Evolutionary conservation across 2,329 filamentous ascomycete genomes (phyloP), one percentile per base, ranked within the genome.

Genomic region (Fusarium abutilonis): DNA sequence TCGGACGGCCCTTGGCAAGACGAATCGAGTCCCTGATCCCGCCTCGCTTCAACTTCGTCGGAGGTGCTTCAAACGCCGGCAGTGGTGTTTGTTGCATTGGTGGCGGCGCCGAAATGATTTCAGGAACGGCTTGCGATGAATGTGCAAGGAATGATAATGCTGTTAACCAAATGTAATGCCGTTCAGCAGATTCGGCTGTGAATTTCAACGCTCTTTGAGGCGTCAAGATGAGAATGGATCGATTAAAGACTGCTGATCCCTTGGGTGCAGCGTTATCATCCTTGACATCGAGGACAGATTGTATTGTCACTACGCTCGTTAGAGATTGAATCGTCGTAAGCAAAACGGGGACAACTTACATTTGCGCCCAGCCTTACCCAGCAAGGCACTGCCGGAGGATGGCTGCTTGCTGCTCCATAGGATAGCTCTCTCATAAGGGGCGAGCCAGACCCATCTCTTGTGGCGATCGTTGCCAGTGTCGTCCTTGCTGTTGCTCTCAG

Each of bases 361-460:
- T 79, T 98, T 99, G 69, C 95, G 89, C 51, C 95, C 95, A 73
- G 90, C 90, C 81, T 98, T 99, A 66, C 95, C 95, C 82, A 98
- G 84, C 75, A 99, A 78, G 29, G 93, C 94, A 69, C 87, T 90
- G 29, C 93, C 93, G 68, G 89, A 92, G 9, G 89, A 92, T 14
- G 95, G 95, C 77, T 99, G 95, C 81, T 96, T 97, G 82, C 90
- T 96, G 76, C 94, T 97, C 95, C 95, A 99, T 76, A 99, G 91
- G 58, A 99, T 94, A 11, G 94, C 90, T 62, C 93, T 85, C 77
- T 99, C 95, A 72, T 99, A 98, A 3, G 95, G 95, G 15, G 94
- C 95, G 63, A 99, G 85, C 95, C 95, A 99, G 2, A 99, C 95
- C 95, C 95, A 99, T 75, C 95, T 86, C 79, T 93, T 97, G 75